These are phyloP conservation scores for Podaxis sp. DNA, from an alignment of 768 basidiomycete species.

Conservation along the genomic window DNA sequence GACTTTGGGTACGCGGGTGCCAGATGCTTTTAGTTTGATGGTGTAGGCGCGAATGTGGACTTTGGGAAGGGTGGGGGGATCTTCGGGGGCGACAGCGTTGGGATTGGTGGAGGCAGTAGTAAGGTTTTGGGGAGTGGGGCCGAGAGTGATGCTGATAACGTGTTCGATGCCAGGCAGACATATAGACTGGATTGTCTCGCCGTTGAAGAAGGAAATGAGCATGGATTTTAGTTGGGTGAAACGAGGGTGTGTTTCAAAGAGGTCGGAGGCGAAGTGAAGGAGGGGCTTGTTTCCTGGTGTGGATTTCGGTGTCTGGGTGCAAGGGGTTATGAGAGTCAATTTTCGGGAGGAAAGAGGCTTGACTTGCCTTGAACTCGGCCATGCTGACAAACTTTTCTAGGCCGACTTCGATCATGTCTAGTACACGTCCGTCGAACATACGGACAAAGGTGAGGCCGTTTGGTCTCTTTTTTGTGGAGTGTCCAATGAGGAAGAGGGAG, in stretches of 20 bases:
- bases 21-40: slow-evolving; percentile 68
- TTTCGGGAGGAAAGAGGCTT: background rate
- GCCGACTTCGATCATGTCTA: slow-evolving; percentile 96
- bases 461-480: slow-evolving; percentile 93
- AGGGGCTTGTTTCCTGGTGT: slow-evolving; percentile 88
- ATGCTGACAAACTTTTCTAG: slow-evolving; percentile 80
- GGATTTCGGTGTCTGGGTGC: slow-evolving; percentile 76
- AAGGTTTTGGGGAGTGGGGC: slow-evolving; percentile 57
- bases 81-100: slow-evolving; percentile 30
- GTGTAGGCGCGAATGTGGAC: slow-evolving; percentile 91
- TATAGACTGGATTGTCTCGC: slow-evolving; percentile 79
- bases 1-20: slow-evolving; percentile 76
- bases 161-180: slow-evolving; percentile 83
- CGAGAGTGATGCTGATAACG: slow-evolving; percentile 79
- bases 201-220: slow-evolving; percentile 89
- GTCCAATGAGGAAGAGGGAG: slow-evolving; percentile 84
- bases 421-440: slow-evolving; percentile 79
- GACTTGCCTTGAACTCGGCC: slow-evolving; percentile 77
- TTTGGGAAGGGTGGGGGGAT: slow-evolving; percentile 58
- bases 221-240: slow-evolving; percentile 91
- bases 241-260: slow-evolving; percentile 93
- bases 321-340: background rate
- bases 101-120: slow-evolving; percentile 36
- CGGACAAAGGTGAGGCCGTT: slow-evolving; percentile 82
- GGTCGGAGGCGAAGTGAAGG: slow-evolving; percentile 93